phyloP scores from a whole-genome alignment of 2,329 filamentous ascomycete species.

The Thielaviopsis cerberus region DNA sequence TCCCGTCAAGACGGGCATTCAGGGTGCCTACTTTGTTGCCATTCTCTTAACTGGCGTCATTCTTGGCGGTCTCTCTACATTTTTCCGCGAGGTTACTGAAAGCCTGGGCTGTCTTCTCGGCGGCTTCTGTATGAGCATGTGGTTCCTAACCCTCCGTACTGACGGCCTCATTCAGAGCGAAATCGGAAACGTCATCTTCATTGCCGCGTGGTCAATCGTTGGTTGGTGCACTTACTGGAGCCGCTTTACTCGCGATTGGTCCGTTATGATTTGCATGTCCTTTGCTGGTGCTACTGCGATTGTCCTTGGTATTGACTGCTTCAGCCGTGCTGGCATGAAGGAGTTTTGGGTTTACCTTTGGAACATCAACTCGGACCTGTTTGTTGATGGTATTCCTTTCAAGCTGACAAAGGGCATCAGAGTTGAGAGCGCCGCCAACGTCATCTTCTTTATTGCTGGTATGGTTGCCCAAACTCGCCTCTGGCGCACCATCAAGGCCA shows the following conservation, averaged over 20 bases:
- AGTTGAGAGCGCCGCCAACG: conserved; percentile 61
- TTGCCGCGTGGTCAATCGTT: conserved; percentile 49
- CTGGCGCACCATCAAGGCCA: conserved; percentile 61
- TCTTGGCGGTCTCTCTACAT: conserved; percentile 52
- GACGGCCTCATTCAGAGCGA: conserved; percentile 53
- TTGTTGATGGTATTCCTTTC: conserved; percentile 58
- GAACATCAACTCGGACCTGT: conserved; percentile 60
- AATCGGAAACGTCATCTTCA: conserved; percentile 52
- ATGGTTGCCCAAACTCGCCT: conserved; percentile 70
- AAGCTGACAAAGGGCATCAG: conserved; percentile 72
- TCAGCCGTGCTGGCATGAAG: conserved; percentile 73
- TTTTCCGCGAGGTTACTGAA: conserved; percentile 72
- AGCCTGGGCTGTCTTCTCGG: conserved; percentile 69
- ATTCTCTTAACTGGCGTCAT: conserved; percentile 52
- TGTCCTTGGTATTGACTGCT: conserved; percentile 77
- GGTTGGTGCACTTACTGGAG: conserved; percentile 62
- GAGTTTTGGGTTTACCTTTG: conserved; percentile 94
- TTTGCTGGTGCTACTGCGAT: conserved; percentile 66
- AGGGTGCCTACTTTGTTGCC: conserved; percentile 76
- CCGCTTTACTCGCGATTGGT: conserved; percentile 58
- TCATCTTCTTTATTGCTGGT: conserved; percentile 57
- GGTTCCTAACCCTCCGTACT: conserved; percentile 60
- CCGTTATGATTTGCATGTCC: conserved; percentile 55
- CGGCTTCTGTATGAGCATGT: conserved; percentile 76
- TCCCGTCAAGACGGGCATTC: conserved; percentile 54